These are phyloP conservation scores for Spathaspora sp. DNA, from an alignment of 805 yeast genomes.

Conservation along the genomic window DNA sequence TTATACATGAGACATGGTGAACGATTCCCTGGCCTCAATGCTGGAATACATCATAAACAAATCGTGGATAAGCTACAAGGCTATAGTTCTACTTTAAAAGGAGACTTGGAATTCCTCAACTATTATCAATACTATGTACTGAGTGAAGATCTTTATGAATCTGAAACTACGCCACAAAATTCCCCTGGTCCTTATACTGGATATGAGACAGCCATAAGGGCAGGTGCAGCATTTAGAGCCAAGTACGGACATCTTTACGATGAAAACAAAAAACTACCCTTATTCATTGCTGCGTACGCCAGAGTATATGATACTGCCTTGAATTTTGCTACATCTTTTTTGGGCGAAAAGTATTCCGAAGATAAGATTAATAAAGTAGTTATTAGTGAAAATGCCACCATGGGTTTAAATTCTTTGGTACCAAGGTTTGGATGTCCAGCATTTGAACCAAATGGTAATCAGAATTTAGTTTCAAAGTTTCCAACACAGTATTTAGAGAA, in stretches of 20 bases:
- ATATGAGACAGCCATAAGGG: slow-evolving; percentile 41
- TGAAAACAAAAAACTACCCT: slow-evolving; percentile 34
- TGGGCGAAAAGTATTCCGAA: slow-evolving; percentile 42
- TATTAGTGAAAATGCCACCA: slow-evolving; percentile 42
- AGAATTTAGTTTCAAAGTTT: slow-evolving; percentile 3
- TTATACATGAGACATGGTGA: slow-evolving; percentile 78
- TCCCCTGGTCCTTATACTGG: slow-evolving; percentile 50
- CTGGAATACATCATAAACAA: slow-evolving; percentile 10
- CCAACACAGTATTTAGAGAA: slow-evolving; percentile 41
- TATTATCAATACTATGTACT: slow-evolving; percentile 49
- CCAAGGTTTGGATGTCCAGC: slow-evolving; percentile 46
- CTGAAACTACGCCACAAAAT: slow-evolving; percentile 49
- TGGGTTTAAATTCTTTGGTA: slow-evolving; percentile 60
- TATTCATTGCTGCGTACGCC: slow-evolving; percentile 53
- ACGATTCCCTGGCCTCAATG: slow-evolving; percentile 43
- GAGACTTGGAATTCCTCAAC: slow-evolving; percentile 52
- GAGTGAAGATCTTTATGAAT: slow-evolving; percentile 35
- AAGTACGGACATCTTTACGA: slow-evolving; percentile 48
- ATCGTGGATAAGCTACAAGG: slow-evolving; percentile 23
- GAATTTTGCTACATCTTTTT: slow-evolving; percentile 57
- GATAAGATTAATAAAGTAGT: slow-evolving; percentile 31
- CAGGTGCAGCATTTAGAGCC: slow-evolving; percentile 47
- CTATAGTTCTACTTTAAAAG: slow-evolving; percentile 33
- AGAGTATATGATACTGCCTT: slow-evolving; percentile 55
- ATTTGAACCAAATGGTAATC: slow-evolving; percentile 17